phyloP scores from a whole-genome alignment of 768 basidiomycete genomes.

The Naganishia antarctica region DNA sequence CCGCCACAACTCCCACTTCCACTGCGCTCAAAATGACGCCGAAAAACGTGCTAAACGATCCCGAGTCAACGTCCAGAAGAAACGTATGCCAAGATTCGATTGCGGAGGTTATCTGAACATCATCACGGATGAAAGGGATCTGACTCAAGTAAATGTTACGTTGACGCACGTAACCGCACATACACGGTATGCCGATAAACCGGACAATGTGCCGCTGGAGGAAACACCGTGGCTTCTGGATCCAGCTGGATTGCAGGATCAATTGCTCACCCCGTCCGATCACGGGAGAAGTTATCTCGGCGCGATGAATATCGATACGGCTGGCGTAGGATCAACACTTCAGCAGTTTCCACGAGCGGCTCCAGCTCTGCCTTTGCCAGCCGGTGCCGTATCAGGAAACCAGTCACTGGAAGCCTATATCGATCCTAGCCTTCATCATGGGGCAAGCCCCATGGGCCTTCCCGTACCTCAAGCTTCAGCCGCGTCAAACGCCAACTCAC shows the following conservation, averaged over 20 bases:
- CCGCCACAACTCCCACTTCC: constrained; percentile 19
- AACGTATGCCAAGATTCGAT: constrained; percentile 8
- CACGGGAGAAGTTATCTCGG: background rate
- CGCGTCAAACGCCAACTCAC: too few relatives aligned
- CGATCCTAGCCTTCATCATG: background rate
- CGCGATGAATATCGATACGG: background rate
- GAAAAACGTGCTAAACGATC: constrained; percentile 8
- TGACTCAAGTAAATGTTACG: background rate
- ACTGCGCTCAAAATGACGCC: constrained; percentile 15
- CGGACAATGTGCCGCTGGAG: background rate
- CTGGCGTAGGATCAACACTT: background rate
- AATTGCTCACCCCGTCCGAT: background rate
- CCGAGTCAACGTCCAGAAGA: constrained; percentile 6
- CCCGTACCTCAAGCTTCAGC: too few relatives aligned
- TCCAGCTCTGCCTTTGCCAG: background rate
- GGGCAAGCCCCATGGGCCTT: too few relatives aligned
- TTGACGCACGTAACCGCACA: background rate
- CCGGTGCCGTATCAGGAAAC: too few relatives aligned
- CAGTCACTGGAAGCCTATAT: background rate
- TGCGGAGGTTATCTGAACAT: constrained; percentile 15
- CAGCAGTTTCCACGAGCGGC: background rate
- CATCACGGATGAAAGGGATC: constrained; percentile 10
- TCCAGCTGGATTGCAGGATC: background rate
- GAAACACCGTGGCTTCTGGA: constrained; percentile 7
- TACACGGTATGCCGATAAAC: background rate